Evolutionary conservation across 306 rosid species (phyloP), one percentile per base, ranked within the genome.

Genomic region (Casuarina cunninghamiana): DNA sequence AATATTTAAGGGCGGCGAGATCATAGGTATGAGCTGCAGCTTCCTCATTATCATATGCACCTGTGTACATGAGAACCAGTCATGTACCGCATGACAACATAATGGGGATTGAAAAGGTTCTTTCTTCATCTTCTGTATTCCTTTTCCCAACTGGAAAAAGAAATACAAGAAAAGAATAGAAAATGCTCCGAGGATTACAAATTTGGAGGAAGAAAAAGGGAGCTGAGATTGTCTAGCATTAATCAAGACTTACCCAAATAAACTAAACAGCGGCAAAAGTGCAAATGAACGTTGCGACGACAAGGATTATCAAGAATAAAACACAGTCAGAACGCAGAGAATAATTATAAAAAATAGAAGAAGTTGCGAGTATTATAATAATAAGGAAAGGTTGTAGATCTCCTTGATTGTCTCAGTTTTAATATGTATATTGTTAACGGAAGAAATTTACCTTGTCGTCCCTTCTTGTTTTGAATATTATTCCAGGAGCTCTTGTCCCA

Each of bases 401-500:
- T 82, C 90, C 77, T 85, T 81, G 84, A 74, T 87, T 80, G 75
- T 65, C 85, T 74, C 85, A 58, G 32, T 55, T 35, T 66, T 19
- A 12, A 71, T 21, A 6, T 26, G 32, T 26, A 26, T 26, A 26
- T 26, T 26, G 32, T 26, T 26, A 26, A 26, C 32, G 32, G 32
- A 26, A 5, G 6, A 38, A 75, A 72, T n/a, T 73, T 69, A 96
- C 99, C 99, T 89, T 96, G 99, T 61, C 90, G 81, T 77, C 99
- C 99, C 80, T 91, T 96, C 81, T 96, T 96, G 86, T 82, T 91
- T 83, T 93, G 98, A 79, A 90, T 74, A 78, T 35, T 89, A 78
- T 96, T 96, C 99, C 98, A 93, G 4, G 90, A 88, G 67, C 80
- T 87, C 87, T 96, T 96, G 72, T 96, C 99, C 99, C 99, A 96